Evolutionary conservation across 345 rosid species (phyloP).

Genomic region (Acer campestre): DNA sequence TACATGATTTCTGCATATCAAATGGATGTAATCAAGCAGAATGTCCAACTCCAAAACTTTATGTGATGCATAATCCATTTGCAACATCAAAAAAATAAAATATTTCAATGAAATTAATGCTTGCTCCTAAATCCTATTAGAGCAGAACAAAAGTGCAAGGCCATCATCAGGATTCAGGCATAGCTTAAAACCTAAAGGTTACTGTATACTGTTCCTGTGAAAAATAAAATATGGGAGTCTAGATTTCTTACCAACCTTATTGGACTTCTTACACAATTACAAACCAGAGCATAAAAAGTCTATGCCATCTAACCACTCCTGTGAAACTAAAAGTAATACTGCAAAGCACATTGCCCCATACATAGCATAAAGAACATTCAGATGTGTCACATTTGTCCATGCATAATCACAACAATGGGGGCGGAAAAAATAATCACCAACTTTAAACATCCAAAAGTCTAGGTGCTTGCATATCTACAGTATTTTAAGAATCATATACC

Average conservation of each 20-base stretch:
- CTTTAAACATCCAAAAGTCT: background rate
- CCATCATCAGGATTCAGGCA: background rate
- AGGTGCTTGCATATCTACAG: background rate
- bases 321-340: too few relatives aligned
- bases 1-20: background rate
- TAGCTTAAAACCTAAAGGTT: background rate
- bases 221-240: background rate
- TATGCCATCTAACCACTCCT: too few relatives aligned
- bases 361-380: background rate
- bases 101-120: too few relatives aligned
- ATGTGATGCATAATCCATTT: background rate
- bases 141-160: background rate
- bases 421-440: background rate
- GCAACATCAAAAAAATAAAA: background rate
- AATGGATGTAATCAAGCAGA: background rate
- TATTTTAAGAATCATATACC: background rate
- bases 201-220: background rate
- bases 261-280: background rate
- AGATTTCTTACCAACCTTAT: background rate
- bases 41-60: background rate
- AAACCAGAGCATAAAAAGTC: background rate
- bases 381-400: background rate
- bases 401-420: background rate
- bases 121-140: background rate
- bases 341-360: background rate